Evolutionary conservation across 225 moss, liverwort and hornwort species (phyloP).

Genomic region (Bryoerythrophyllum caledonicum): DNA sequence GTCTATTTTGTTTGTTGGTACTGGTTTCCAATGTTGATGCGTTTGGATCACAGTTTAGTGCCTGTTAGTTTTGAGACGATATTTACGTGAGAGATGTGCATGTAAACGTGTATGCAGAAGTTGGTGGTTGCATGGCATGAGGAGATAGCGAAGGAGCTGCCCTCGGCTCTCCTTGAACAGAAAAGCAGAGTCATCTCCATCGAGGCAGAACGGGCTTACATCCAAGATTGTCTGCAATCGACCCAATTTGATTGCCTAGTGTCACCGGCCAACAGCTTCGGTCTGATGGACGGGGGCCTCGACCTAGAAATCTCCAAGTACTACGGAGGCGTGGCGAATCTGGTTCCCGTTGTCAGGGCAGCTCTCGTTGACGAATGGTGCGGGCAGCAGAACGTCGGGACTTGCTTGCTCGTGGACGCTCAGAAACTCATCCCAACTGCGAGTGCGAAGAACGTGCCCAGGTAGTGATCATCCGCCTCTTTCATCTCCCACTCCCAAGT

Average conservation of each 20-base stretch:
- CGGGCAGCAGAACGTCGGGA: conserved; percentile 57
- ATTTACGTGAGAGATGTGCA: not conserved
- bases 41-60: not conserved
- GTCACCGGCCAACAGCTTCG: conserved; percentile 58
- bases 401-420: conserved; percentile 52
- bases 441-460: conserved; percentile 41
- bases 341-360: conserved; percentile 48
- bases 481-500: not conserved
- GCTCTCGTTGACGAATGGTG: conserved; percentile 47
- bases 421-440: conserved; percentile 35
- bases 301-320: conserved; percentile 48
- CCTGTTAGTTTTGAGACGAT: not conserved
- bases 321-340: conserved; percentile 43
- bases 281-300: conserved; percentile 57
- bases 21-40: not conserved
- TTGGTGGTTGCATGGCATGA: conserved; percentile 50
- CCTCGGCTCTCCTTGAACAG: conserved; percentile 11
- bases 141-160: conserved; percentile 40
- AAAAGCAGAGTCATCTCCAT: conserved; percentile 22
- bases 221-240: conserved; percentile 28
- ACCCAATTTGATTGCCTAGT: conserved; percentile 39
- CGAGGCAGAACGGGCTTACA: conserved; percentile 11
- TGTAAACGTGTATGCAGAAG: conserved; percentile 34
- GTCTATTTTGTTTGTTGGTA: not conserved
- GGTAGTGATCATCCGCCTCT: conserved; percentile 23